Base-by-base conservation (phyloP, 768 basidiomycete species). In the Aureoboletus auriporus region DNA sequence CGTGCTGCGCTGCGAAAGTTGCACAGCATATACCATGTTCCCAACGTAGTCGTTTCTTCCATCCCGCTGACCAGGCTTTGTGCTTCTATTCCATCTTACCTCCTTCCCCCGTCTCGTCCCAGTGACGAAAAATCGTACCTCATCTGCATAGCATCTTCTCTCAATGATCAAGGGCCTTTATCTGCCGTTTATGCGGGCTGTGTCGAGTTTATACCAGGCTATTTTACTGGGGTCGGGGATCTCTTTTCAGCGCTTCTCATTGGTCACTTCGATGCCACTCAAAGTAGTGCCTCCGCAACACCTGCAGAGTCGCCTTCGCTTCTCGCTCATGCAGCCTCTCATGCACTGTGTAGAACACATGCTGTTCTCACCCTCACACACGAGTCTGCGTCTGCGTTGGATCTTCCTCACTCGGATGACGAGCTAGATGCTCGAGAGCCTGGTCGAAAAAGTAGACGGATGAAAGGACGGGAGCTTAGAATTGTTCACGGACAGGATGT, bases 221-320 rank as follows among this genome's bases (percentile, higher is more conserved):
- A 97, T 71, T 98, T 93, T 66, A 88, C 91, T 16, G 96, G 96
- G 23, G 94, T 96, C 10, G 96, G 96, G 14, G 96, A 99, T 66
- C 82, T 97, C 47, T 97, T 98, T 72, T 93, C 93, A 6, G 89
- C 95, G 1, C 80, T 97, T 47, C 81, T 94, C 26, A 75, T 95
- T 5, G 93, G 83, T 0, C 86, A 93, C 59, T 97, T 83, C 66
- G 63, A 74, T 37, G 65, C 72, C 39, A 51, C 54, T 16, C 59
- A 28, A 20, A 23, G 26, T 16, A 29, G 17, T 36, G 1, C 44
- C 1, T 20, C 20, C 8, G 38, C 44, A 30, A 37, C 54, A 6
- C 37, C 52, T 14, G 46, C 41, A 13, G 16, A 54, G 16, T 10
- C 47, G 8, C 39, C 44, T 8, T 52, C 51, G 8, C 49, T 50